Evolutionary conservation across 192 early-diverging fungal genomes (phyloP).

Genomic region (Coemansia sp.): DNA sequence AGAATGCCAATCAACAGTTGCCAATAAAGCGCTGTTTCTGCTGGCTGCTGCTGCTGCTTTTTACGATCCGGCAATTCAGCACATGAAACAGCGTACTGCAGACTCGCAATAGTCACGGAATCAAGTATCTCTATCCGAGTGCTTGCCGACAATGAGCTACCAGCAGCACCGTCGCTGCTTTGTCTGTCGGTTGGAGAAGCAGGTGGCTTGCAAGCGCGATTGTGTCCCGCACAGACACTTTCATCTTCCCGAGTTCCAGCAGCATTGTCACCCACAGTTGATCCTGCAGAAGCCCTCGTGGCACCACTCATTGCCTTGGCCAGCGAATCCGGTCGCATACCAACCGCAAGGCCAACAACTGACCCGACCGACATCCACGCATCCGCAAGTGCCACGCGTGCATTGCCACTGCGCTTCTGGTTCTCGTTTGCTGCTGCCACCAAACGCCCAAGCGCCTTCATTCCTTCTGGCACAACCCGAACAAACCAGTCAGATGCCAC

Average conservation of each 20-base stretch:
- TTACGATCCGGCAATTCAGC: background rate
- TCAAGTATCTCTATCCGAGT: conserved; percentile 33
- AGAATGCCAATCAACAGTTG: conserved; percentile 20
- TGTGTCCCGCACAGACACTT: conserved; percentile 2
- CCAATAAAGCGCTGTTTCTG: conserved; percentile 34
- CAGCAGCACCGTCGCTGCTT: background rate
- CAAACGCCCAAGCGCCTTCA: conserved; percentile 21
- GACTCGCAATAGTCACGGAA: conserved; percentile 21
- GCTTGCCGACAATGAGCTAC: conserved; percentile 1
- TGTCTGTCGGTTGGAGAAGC: background rate
- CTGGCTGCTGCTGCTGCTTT: conserved; percentile 9
- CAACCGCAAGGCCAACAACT: conserved; percentile 21
- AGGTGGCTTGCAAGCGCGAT: background rate
- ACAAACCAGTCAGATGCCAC: conserved; percentile 30
- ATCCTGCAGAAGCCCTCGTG: background rate
- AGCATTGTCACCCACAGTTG: background rate
- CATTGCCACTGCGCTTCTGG: background rate
- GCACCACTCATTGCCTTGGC: background rate
- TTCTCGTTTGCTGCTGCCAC: background rate
- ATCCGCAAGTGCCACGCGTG: conserved; percentile 6
- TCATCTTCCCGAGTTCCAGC: conserved; percentile 3
- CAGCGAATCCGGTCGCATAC: conserved; percentile 10
- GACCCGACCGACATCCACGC: conserved; percentile 36
- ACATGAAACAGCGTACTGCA: conserved; percentile 9
- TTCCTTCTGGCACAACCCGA: conserved; percentile 20